Percentiles rank a stretch among this genome's conserved stretches.
Evolutionary conservation across 2,329 filamentous ascomycete species (phyloP).

Genomic region (Sphaceloma murrayae): DNA sequence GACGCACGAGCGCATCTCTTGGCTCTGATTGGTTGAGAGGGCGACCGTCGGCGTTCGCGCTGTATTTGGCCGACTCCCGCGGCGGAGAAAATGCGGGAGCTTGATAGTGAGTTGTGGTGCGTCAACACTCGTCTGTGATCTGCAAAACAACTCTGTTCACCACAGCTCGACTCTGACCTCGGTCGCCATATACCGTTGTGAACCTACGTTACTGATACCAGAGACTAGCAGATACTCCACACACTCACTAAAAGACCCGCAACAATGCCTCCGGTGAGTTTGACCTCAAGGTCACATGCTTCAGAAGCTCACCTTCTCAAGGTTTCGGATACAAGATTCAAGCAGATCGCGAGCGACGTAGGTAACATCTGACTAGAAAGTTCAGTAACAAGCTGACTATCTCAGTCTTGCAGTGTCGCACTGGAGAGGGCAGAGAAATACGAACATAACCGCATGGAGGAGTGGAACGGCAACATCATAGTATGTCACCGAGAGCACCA

Average conservation of each 20-base stretch:
- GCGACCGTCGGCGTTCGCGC: background rate
- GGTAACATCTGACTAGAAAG: background rate
- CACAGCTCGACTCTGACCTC: too few species aligned
- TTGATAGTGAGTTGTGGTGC: too few species aligned
- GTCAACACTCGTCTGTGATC: constrained; percentile 11
- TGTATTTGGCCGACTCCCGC: too few species aligned
- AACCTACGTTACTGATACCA: too few species aligned
- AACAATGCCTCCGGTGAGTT: background rate
- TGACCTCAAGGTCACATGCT: too few species aligned
- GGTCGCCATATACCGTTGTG: too few species aligned
- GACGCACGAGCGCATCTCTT: constrained; percentile 5
- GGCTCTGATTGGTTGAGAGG: constrained; percentile 2
- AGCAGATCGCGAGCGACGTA: constrained; percentile 77
- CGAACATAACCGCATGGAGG: constrained; percentile 72
- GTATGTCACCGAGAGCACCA: too few species aligned
- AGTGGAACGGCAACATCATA: constrained; percentile 91
- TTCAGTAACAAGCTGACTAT: constrained; percentile 5
- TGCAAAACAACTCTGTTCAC: constrained; percentile 14
- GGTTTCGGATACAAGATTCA: constrained; percentile 64
- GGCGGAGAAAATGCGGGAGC: too few species aligned
- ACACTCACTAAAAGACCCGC: too few species aligned
- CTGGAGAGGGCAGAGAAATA: constrained; percentile 69
- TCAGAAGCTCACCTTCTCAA: too few species aligned
- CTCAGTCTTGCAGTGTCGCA: constrained; percentile 70
- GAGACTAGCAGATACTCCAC: too few species aligned